Base-by-base conservation (phyloP, 768 basidiomycete genomes). In the Chalciporus pseudorubinellus region DNA sequence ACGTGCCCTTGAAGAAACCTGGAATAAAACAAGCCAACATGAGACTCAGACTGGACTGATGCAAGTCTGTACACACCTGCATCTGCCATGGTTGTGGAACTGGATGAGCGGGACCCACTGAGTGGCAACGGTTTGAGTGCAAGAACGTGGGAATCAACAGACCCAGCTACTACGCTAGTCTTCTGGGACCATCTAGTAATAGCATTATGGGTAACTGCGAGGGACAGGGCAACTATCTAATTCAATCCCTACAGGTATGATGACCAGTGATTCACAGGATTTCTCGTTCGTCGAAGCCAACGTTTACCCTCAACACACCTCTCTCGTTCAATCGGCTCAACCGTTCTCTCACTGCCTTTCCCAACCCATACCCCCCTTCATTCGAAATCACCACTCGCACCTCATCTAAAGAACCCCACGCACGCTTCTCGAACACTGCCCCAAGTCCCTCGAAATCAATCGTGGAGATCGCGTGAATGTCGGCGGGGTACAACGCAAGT, bases 1-100 rank as follows among this genome's bases (percentile, higher is more conserved):
- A 90, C 21, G 89, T 92, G 64, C 90, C 90, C 71, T 90, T 91
- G 84, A 92, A 91, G 69, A 91, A 91, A 24, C 89, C 89, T 85
- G 51, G 62, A 33, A 42, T 29, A 16, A 29, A 5, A 53, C 62
- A 58, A 13, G 24, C 51, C n/a, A 49, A 29, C 8, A 20, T 33
- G 24, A 11, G 7, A 0, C 61, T 65, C 42, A 57, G 44, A 57
- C 50, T 55, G 39, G 29, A 39, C 33, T 41, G 40, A 46, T 59
- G 62, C 58, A 2, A n/a, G 24, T 52, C 44, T 19, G 72, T 62
- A 66, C 73, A 66, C 55, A 78, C 80, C 78, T 70, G 82, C 81
- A 67, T 84, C 82, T 20, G 82, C 82, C 82, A 84, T 84, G 55
- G 62, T 65, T 52, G 57, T 3, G 14, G 54, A 49, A 46, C 50